A percentile compares a stretch with the other conserved stretches of the same genome.
These are phyloP conservation scores for Trypanosoma boissoni DNA, from an alignment of 208 protist genomes.

Conservation along the genomic window DNA sequence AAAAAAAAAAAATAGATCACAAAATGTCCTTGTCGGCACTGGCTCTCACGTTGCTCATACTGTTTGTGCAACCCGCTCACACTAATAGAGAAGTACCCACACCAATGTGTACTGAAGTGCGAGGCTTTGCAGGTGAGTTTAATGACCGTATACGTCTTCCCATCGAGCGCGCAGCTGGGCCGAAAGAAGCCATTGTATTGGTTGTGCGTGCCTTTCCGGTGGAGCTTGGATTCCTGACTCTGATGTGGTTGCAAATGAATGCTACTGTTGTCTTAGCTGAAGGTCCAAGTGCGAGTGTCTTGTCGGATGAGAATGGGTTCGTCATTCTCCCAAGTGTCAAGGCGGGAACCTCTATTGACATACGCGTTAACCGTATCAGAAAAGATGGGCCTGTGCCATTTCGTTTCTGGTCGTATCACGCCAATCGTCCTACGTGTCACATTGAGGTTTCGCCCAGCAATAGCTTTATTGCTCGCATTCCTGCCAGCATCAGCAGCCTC, in stretches of 20 bases:
- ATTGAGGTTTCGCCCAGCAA: constrained; percentile 50
- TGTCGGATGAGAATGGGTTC: constrained; percentile 61
- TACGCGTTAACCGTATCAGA: constrained; percentile 47
- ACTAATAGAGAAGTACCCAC: constrained; percentile 3
- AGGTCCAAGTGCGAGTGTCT: constrained; percentile 21
- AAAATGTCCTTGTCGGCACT: too few relatives aligned
- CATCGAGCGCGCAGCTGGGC: constrained; percentile 28
- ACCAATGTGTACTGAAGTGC: constrained; percentile 56
- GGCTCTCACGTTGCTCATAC: not conserved
- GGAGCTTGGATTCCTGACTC: constrained; percentile 23
- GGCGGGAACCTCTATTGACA: constrained; percentile 44
- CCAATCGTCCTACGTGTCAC: constrained; percentile 65
- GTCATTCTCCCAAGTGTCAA: constrained; percentile 49
- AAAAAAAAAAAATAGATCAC: too few relatives aligned
- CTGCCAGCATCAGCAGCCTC: constrained; percentile 11
- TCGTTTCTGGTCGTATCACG: constrained; percentile 71
- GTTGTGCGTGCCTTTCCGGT: constrained; percentile 47
- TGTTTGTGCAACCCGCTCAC: not conserved
- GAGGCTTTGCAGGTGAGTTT: constrained; percentile 71
- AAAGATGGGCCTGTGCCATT: constrained; percentile 67
- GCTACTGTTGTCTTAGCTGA: constrained; percentile 43
- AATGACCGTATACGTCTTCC: constrained; percentile 58
- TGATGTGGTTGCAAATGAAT: constrained; percentile 58
- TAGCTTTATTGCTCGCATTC: constrained; percentile 51
- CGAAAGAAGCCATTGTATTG: constrained; percentile 54